phyloP scores from a whole-genome alignment of 1,284 basidiomycete species.

The Caloboletus inedulis region DNA sequence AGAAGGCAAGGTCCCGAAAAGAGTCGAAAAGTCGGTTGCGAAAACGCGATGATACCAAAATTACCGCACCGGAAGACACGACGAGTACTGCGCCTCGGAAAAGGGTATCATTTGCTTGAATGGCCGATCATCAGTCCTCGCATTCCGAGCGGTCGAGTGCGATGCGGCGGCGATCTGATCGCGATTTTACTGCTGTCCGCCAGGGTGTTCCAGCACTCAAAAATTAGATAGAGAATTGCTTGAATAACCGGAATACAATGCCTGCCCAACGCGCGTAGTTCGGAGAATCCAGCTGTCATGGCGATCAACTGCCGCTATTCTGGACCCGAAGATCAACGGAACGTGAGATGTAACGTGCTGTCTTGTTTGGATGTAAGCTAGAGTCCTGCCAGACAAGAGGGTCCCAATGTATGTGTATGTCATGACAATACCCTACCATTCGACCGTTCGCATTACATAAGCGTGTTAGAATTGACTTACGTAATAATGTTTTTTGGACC shows the following conservation, averaged over 20 bases:
- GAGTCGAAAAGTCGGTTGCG: conserved; percentile 15
- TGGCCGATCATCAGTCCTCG: conserved; percentile 14
- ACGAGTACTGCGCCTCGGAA: conserved; percentile 27
- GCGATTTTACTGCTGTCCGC: conserved; percentile 13
- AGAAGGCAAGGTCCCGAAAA: conserved; percentile 29
- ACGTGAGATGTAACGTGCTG: conserved; percentile 4
- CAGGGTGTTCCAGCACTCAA: background rate
- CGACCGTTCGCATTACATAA: conserved; percentile 12
- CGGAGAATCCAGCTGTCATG: conserved; percentile 22
- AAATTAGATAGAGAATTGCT: conserved; percentile 17
- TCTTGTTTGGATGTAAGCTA: conserved; percentile 1
- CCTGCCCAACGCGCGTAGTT: conserved; percentile 17
- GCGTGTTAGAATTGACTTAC: conserved; percentile 3
- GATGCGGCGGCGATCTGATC: conserved; percentile 25
- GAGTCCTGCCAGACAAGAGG: background rate
- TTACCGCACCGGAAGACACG: conserved; percentile 8
- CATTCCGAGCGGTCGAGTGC: conserved; percentile 19
- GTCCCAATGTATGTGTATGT: background rate
- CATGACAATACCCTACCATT: background rate
- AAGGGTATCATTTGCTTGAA: conserved; percentile 33
- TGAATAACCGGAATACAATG: conserved; percentile 8
- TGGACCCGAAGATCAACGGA: conserved; percentile 17
- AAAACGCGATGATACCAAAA: conserved; percentile 9
- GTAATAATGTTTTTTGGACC: conserved; percentile 10
- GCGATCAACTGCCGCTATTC: conserved; percentile 19